phyloP scores from a whole-genome alignment of 139 green algal genomes.

The Chlorella sp. region DNA sequence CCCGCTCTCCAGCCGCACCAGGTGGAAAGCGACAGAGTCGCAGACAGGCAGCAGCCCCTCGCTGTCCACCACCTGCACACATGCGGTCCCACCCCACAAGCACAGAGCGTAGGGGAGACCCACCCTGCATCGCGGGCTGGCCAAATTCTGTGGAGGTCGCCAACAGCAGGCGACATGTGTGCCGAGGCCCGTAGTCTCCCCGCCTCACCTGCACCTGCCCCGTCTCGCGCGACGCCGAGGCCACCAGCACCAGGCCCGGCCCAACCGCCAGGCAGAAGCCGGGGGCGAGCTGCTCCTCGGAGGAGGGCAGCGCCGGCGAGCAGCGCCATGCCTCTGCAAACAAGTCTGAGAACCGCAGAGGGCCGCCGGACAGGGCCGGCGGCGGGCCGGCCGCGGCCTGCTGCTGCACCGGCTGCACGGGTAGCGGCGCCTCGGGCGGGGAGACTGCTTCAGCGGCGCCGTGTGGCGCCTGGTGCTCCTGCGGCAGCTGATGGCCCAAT shows the following conservation, averaged over 20 bases:
- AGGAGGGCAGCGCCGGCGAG: not conserved
- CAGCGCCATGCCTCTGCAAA: conserved; percentile 25
- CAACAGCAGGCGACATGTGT: no score
- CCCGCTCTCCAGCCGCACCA: no score
- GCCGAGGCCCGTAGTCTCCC: not conserved
- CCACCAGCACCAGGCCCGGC: not conserved
- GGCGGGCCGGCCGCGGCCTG: not conserved
- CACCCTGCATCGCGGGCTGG: no score
- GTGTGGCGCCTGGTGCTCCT: not conserved
- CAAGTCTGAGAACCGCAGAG: conserved; percentile 15
- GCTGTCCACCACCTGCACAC: not conserved
- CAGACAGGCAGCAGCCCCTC: not conserved
- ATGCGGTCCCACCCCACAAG: not conserved
- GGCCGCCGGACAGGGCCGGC: not conserved
- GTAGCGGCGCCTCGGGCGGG: not conserved
- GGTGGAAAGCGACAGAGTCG: no score
- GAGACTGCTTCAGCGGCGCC: not conserved
- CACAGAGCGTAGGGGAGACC: conserved; percentile 23
- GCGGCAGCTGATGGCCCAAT: not conserved
- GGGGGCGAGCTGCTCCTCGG: conserved; percentile 22
- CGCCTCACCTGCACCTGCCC: not conserved
- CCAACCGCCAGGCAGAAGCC: conserved; percentile 19
- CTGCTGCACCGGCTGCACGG: conserved; percentile 8
- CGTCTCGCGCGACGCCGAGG: conserved; percentile 6
- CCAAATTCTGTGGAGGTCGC: no score